Evolutionary conservation across 768 basidiomycete species (phyloP).

Genomic region (Boletus sp.): DNA sequence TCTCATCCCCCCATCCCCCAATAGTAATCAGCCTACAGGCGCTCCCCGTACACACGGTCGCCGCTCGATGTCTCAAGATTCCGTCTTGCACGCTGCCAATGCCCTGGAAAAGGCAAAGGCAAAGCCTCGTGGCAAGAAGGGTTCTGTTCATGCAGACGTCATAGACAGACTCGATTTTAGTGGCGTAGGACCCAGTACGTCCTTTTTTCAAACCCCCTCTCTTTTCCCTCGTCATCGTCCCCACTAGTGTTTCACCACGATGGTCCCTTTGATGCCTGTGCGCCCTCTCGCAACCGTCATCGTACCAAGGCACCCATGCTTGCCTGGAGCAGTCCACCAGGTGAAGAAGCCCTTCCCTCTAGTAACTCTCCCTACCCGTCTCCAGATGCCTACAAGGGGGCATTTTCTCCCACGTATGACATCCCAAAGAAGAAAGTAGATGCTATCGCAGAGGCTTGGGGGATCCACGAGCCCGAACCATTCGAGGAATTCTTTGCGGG

Average conservation of each 20-base stretch:
- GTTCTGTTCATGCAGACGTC: conserved; percentile 80
- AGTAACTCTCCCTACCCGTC: conserved; percentile 51
- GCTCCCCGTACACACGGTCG: conserved; percentile 32
- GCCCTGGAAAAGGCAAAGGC: conserved; percentile 44
- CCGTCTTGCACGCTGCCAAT: conserved; percentile 37
- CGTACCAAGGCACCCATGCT: conserved; percentile 78
- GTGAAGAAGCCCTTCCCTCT: conserved; percentile 41
- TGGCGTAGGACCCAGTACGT: conserved; percentile 80
- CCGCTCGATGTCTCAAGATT: conserved; percentile 51
- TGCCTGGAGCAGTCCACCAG: conserved; percentile 56
- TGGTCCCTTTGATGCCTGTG: conserved; percentile 89
- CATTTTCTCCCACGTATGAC: conserved; percentile 49
- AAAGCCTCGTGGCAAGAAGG: conserved; percentile 61
- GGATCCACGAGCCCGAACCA: conserved; percentile 88
- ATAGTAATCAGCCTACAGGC: conserved; percentile 22
- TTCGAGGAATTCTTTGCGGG: conserved; percentile 88
- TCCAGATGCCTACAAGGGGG: conserved; percentile 36
- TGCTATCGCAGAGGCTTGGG: conserved; percentile 90
- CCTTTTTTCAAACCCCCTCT: conserved; percentile 3
- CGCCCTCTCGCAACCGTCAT: conserved; percentile 83
- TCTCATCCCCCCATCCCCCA: conserved; percentile 19
- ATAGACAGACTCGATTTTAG: conserved; percentile 88
- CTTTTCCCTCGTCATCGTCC: background rate
- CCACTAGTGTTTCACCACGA: conserved; percentile 84
- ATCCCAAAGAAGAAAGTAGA: conserved; percentile 82